Conservation (phyloP, 306 rosid species). For the Morella rubra region DNA sequence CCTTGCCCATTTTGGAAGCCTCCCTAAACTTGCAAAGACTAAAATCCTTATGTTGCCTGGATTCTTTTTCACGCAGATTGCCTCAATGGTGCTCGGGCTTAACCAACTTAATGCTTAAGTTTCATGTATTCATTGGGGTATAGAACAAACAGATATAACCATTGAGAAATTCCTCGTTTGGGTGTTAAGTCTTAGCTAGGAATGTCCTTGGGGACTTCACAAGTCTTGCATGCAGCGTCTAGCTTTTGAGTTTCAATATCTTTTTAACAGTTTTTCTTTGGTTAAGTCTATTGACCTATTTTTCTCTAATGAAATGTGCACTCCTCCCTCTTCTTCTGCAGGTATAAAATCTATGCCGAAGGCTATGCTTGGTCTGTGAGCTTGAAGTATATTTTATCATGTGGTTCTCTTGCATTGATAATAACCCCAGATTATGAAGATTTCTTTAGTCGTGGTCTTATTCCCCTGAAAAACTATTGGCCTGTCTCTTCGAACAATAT, state of each 20-base stretch:
- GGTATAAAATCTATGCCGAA: slow-evolving; percentile 97
- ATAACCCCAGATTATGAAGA: slow-evolving; percentile 88
- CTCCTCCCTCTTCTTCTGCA: slow-evolving; percentile 21
- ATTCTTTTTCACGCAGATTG: not conserved
- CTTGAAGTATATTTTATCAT: slow-evolving; percentile 82
- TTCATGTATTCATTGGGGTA: not conserved
- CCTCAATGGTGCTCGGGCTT: not conserved
- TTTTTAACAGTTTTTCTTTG: not conserved
- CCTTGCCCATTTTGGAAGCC: not conserved
- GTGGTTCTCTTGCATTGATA: slow-evolving; percentile 76
- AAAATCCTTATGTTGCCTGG: not conserved
- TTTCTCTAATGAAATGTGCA: not conserved
- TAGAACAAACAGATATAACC: too few relatives aligned
- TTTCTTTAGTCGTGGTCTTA: slow-evolving; percentile 92
- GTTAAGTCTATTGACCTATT: not conserved
- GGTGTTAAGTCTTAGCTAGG: not conserved
- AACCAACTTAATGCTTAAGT: not conserved
- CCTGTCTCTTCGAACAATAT: slow-evolving; percentile 56
- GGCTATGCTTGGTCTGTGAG: slow-evolving; percentile 99
- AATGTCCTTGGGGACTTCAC: not conserved
- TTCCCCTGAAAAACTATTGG: slow-evolving; percentile 59
- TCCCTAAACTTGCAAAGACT: not conserved
- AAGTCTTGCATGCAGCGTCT: too few relatives aligned
- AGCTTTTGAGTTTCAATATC: too few relatives aligned
- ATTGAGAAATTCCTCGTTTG: not conserved